A percentile compares a stretch with the other conserved stretches of the same genome.
phyloP scores from a whole-genome alignment of 2,329 filamentous ascomycete species.

The Beauveria bassiana region DNA sequence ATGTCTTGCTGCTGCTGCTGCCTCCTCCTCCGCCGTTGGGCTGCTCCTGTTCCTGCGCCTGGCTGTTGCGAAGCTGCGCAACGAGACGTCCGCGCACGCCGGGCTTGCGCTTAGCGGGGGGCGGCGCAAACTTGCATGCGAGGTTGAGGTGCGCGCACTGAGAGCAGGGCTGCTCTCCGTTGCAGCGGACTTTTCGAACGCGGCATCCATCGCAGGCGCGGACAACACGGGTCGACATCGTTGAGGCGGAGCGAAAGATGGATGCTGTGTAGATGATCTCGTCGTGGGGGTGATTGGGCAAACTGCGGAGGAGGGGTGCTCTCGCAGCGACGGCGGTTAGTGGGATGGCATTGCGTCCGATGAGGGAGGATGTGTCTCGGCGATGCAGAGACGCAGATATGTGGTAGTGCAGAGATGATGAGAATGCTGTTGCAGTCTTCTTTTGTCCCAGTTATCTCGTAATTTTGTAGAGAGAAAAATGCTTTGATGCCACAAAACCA shows the following conservation, averaged over 20 bases:
- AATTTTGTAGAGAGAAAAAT: not conserved
- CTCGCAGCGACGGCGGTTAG: not conserved
- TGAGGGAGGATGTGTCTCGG: not conserved
- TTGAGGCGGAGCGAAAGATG: not conserved
- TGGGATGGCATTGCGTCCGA: not conserved
- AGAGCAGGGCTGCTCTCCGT: constrained; percentile 25
- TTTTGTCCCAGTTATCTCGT: not conserved
- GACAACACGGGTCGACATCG: constrained; percentile 8
- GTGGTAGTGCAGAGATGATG: not conserved
- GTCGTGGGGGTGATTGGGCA: not conserved
- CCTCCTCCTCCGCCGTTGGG: not conserved
- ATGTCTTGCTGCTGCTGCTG: not conserved
- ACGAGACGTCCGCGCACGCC: constrained; percentile 28
- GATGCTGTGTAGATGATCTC: not conserved
- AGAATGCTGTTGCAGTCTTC: not conserved
- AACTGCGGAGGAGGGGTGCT: not conserved
- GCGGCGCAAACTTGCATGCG: constrained; percentile 25
- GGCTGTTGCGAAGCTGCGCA: constrained; percentile 25
- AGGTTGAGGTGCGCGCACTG: constrained; percentile 29
- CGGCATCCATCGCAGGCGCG: constrained; percentile 31
- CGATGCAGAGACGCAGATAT: not conserved
- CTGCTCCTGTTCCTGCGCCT: not conserved
- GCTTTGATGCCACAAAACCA: not conserved
- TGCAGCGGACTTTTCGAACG: constrained; percentile 31
- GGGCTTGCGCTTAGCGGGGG: constrained; percentile 26